Base-by-base conservation (phyloP, 331 rosid genomes). In the Cucumis variabilis region DNA sequence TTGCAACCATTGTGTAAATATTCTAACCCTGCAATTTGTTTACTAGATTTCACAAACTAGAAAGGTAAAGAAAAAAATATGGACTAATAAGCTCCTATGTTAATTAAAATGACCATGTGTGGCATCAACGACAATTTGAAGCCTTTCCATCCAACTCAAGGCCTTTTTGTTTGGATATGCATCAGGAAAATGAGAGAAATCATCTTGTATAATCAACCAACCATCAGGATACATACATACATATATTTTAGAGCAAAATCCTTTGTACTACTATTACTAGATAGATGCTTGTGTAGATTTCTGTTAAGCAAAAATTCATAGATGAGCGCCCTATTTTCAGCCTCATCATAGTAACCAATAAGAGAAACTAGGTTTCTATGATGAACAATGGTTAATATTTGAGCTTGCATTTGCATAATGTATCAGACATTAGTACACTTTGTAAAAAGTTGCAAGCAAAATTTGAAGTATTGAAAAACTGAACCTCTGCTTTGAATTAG, bases 301-400 rank as follows among this genome's bases (percentile, higher is more conserved):
- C 94, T 92, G 2, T 89, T 71, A 5, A 92, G 89, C 94, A 94
- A 91, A 88, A 87, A 93, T 86, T 94, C 94, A 4, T 91, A 93
- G 24, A 94, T 73, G 62, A 93, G 92, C 13, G 92, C 94, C 27
- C 70, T 86, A 30, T 90, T 84, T 48, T 84, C 79, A 11, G 48
- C 91, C 53, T 94, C 96, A 24, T 89, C 88, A 82, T 96, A 93
- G 69, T 94, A 91, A 53, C 91, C 94, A 84, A 89, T 62, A 20
- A 89, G 90, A 24, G 88, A 55, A 23, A 74, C 88, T 73, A 89
- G 82, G 86, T 90, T 89, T 84, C 76, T 89, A 70, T 92, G 93
- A 85, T 90, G 92, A 85, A 92, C 91, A 48, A 87, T 70, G 69
- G 86, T 63, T 20, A 90, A 68, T 66, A 90, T 89, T 17, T 86